phyloP scores from a whole-genome alignment of 148 eudicot genomes.

The Camellia japonica region DNA sequence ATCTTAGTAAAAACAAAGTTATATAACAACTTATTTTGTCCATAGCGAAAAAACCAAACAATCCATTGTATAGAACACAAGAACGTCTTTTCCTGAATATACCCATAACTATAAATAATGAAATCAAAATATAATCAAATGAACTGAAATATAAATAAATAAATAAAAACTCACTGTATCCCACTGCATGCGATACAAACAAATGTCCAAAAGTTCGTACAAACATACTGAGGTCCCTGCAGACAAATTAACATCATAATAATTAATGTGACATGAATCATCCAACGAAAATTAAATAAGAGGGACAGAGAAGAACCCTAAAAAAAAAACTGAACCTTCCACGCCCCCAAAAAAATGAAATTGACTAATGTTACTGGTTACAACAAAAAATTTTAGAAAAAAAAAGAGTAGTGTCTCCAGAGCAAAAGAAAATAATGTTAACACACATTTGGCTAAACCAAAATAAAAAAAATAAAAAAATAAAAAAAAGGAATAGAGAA shows the following conservation, averaged over 20 bases:
- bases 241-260: conserved; percentile 18
- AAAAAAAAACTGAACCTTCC: background rate
- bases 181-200: conserved; percentile 86
- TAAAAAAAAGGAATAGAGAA: too few species aligned
- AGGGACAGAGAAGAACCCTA: background rate
- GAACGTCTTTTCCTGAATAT: background rate
- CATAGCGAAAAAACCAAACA: background rate
- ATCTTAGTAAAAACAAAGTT: background rate
- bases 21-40: background rate
- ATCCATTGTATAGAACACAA: background rate
- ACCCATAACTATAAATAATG: background rate
- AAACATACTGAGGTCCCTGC: conserved; percentile 97
- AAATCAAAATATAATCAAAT: background rate
- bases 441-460: background rate
- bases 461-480: background rate
- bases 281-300: background rate
- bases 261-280: background rate
- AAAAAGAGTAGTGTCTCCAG: background rate
- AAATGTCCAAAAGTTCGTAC: conserved; percentile 91
- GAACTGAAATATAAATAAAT: background rate
- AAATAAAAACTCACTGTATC: conserved; percentile 69
- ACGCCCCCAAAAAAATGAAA: background rate
- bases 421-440: background rate
- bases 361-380: background rate
- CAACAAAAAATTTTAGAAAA: background rate